Conservation (phyloP, 2,329 filamentous ascomycete species). For the Penicillium sp. region DNA sequence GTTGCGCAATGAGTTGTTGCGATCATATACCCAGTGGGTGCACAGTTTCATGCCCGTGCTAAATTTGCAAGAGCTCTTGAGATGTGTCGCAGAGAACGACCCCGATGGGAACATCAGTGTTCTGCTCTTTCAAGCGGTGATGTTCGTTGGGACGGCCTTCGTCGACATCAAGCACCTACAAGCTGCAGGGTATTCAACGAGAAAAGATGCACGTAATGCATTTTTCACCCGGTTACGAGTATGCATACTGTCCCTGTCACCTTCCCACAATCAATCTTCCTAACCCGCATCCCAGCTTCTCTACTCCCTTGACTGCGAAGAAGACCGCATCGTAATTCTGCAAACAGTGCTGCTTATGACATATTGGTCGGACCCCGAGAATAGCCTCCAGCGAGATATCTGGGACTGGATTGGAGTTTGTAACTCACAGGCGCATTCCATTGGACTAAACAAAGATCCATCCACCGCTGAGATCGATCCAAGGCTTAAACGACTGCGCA, state of each 20-base stretch:
- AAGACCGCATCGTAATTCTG: conserved; percentile 77
- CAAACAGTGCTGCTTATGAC: conserved; percentile 85
- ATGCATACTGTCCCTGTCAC: conserved; percentile 15
- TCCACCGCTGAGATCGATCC: conserved; percentile 60
- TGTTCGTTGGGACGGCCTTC: conserved; percentile 85
- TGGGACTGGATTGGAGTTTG: conserved; percentile 95
- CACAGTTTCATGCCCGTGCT: conserved; percentile 88
- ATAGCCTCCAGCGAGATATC: conserved; percentile 81
- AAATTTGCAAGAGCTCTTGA: conserved; percentile 59
- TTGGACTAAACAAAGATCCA: conserved; percentile 77
- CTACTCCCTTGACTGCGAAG: conserved; percentile 89
- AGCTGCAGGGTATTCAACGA: conserved; percentile 69
- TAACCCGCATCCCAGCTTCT: conserved; percentile 57
- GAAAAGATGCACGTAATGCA: conserved; percentile 75
- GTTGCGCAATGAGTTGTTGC: conserved; percentile 73
- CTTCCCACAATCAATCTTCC: conserved; percentile 4
- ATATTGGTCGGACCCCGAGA: conserved; percentile 90
- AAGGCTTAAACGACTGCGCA: conserved; percentile 72
- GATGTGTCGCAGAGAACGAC: conserved; percentile 60
- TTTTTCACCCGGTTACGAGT: conserved; percentile 84
- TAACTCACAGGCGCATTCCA: conserved; percentile 82
- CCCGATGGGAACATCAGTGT: conserved; percentile 71
- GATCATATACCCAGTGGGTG: conserved; percentile 79
- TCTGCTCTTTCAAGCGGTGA: conserved; percentile 85
- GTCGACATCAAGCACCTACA: conserved; percentile 72